These are phyloP conservation scores for Volvox africanus DNA, from an alignment of 139 green algal species.

Conservation along the genomic window DNA sequence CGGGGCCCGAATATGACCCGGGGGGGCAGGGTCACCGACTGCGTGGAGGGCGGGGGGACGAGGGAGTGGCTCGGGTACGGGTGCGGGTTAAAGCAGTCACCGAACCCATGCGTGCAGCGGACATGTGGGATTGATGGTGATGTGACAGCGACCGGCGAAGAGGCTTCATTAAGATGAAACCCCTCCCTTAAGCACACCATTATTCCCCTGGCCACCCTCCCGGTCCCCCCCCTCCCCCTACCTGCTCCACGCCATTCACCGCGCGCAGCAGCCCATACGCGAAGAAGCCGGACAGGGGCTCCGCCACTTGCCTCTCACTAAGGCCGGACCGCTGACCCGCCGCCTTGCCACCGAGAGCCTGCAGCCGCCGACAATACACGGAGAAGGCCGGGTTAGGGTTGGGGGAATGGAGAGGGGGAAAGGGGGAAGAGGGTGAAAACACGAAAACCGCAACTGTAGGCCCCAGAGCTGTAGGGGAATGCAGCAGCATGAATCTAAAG, in stretches of 20 bases:
- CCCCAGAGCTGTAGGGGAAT: no score
- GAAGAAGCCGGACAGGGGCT: constrained; percentile 60
- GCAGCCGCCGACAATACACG: background rate
- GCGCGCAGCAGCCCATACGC: constrained; percentile 58
- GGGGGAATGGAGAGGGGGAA: background rate
- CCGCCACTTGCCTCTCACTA: constrained; percentile 42
- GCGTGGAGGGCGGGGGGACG: background rate
- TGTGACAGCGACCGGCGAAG: background rate
- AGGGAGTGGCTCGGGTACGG: background rate
- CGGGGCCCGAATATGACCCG: constrained; percentile 47
- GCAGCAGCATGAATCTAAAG: no score
- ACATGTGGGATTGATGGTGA: background rate
- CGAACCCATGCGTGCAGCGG: background rate
- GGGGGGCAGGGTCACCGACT: constrained; percentile 57
- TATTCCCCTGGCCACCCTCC: background rate
- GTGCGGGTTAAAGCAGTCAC: background rate
- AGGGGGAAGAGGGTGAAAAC: background rate
- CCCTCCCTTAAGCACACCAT: no score
- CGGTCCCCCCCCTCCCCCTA: background rate
- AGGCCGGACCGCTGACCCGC: background rate
- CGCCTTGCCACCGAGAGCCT: constrained; percentile 32
- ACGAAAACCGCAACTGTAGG: no score
- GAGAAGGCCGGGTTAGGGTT: background rate
- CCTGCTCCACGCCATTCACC: constrained; percentile 34
- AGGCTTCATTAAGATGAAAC: background rate